phyloP scores from a whole-genome alignment of 2,329 filamentous ascomycete genomes.

The Penicillium occitanis region DNA sequence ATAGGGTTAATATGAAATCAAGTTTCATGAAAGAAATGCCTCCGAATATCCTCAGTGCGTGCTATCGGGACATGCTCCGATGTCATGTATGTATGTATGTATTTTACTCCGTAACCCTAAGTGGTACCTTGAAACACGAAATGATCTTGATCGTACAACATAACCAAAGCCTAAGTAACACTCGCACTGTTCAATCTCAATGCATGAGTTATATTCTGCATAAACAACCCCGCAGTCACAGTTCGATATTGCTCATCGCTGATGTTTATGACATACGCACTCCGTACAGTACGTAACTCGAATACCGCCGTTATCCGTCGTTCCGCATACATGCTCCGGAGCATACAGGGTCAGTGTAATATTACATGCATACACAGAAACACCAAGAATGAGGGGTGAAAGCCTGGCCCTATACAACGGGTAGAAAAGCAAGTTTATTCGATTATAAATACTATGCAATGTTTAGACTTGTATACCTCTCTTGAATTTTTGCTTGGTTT shows the following conservation, averaged over 20 bases:
- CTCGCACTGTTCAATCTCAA: background rate
- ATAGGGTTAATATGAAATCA: background rate
- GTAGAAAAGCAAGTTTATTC: background rate
- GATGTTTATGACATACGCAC: background rate
- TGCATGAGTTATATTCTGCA: slow-evolving; percentile 5
- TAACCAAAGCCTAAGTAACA: background rate
- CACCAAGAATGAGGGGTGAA: slow-evolving; percentile 1
- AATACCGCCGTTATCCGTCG: slow-evolving; percentile 11
- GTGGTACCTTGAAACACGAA: background rate
- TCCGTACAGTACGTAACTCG: background rate
- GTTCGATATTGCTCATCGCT: background rate
- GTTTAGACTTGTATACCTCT: background rate
- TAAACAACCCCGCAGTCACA: slow-evolving; percentile 2
- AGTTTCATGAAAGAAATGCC: background rate
- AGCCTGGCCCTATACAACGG: background rate
- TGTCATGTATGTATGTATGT: background rate
- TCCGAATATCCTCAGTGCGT: background rate
- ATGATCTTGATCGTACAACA: background rate
- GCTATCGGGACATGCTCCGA: background rate
- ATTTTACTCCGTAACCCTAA: background rate
- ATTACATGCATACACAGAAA: background rate
- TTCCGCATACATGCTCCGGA: slow-evolving; percentile 5
- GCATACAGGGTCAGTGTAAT: background rate
- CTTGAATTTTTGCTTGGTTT: background rate
- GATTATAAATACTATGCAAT: too few species aligned